Evolutionary conservation across 345 rosid genomes (phyloP).

Genomic region (Mangifera indica): DNA sequence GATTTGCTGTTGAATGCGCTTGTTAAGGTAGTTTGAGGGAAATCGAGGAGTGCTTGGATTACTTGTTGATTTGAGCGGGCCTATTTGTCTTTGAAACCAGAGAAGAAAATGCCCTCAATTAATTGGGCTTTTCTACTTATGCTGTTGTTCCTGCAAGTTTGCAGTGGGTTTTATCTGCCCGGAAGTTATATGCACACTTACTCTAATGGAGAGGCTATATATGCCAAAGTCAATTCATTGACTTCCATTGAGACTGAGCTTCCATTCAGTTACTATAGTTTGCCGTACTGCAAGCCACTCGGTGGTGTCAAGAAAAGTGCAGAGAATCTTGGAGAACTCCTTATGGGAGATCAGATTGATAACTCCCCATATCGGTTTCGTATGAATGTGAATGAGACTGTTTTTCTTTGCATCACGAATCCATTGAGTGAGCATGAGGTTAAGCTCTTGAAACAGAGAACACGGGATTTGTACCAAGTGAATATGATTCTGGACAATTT

Average conservation of each 20-base stretch:
- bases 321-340: slow-evolving; percentile 86
- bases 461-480: slow-evolving; percentile 77
- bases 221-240: slow-evolving; percentile 77
- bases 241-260: slow-evolving; percentile 92
- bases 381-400: slow-evolving; percentile 67
- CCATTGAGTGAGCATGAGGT: slow-evolving; percentile 67
- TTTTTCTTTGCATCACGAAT: slow-evolving; percentile 63
- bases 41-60: slow-evolving; percentile 15
- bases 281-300: slow-evolving; percentile 64
- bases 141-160: slow-evolving; percentile 38
- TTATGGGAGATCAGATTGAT: slow-evolving; percentile 90
- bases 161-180: slow-evolving; percentile 77
- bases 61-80: slow-evolving; percentile 17
- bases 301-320: slow-evolving; percentile 69
- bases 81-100: neutral
- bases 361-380: slow-evolving; percentile 76
- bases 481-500: slow-evolving; percentile 82
- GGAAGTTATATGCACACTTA: slow-evolving; percentile 89
- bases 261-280: slow-evolving; percentile 78
- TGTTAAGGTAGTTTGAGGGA: slow-evolving; percentile 19
- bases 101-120: slow-evolving; percentile 33
- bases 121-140: slow-evolving; percentile 38
- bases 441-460: slow-evolving; percentile 85
- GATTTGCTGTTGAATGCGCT: slow-evolving; percentile 21
- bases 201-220: slow-evolving; percentile 43